Conservation (phyloP, 1,284 basidiomycete genomes). For the Macrocybe sp. region DNA sequence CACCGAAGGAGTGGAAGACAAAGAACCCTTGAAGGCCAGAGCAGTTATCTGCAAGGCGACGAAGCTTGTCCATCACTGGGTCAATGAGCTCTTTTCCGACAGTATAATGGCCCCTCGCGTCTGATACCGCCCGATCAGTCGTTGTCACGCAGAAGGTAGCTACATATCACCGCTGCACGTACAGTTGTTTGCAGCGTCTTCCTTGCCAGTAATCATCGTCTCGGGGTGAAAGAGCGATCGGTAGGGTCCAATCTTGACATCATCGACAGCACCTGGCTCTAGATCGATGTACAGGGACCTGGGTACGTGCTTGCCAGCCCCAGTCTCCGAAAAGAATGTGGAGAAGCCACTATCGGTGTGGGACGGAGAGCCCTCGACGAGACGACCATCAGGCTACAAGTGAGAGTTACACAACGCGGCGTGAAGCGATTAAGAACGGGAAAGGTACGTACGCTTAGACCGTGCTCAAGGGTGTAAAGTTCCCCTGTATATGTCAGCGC, state of each 20-base stretch:
- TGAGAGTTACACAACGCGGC: conserved; percentile 1
- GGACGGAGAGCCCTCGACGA: conserved; percentile 71
- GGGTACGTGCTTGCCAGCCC: conserved; percentile 94
- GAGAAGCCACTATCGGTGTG: conserved; percentile 89
- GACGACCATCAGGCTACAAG: conserved; percentile 83
- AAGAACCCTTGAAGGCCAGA: conserved; percentile 99
- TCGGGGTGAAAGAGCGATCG: conserved; percentile 97
- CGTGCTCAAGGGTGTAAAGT: conserved; percentile 95
- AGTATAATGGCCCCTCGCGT: conserved; percentile 98
- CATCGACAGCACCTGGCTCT: conserved; percentile 95
- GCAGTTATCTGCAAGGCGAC: conserved; percentile 97
- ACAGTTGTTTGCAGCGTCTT: conserved; percentile 99
- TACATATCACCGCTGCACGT: conserved; percentile 25
- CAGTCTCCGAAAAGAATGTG: conserved; percentile 93
- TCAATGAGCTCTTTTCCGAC: conserved; percentile 95
- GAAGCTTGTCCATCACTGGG: conserved; percentile 92
- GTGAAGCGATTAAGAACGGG: conserved; percentile 7
- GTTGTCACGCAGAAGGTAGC: conserved; percentile 1
- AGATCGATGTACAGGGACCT: conserved; percentile 97
- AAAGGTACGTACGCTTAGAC: conserved; percentile 73
- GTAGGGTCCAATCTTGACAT: conserved; percentile 94
- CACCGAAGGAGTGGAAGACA: conserved; percentile 99
- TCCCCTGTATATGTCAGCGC: conserved; percentile 44
- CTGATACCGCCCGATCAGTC: conserved; percentile 35
- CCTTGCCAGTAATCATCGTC: conserved; percentile 98